Percentiles rank a stretch among this genome's conserved stretches.
Conservation (phyloP, 805 yeast genomes). For the Metschnikowia proteae region DNA sequence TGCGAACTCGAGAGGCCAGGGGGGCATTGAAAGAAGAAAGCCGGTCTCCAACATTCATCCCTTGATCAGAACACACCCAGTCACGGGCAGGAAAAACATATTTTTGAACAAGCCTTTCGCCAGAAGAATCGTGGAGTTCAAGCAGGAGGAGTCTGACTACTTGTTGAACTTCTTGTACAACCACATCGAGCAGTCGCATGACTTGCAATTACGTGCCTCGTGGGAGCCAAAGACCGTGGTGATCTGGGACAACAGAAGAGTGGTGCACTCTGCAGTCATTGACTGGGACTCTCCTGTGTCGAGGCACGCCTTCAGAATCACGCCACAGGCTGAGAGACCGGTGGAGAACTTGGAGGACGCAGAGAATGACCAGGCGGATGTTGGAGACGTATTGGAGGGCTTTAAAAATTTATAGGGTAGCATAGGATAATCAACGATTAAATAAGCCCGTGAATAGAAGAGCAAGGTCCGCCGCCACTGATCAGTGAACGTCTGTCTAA, state of each 20-base stretch:
- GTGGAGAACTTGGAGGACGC: conserved; percentile 39
- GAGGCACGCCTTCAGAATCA: conserved; percentile 72
- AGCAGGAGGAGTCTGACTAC: conserved; percentile 64
- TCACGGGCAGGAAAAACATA: conserved; percentile 56
- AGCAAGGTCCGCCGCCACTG: no score
- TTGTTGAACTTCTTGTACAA: conserved; percentile 54
- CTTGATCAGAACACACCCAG: conserved; percentile 69
- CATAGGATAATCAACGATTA: neutral
- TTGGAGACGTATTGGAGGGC: conserved; percentile 16
- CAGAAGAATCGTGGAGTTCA: conserved; percentile 65
- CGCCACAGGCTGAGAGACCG: conserved; percentile 73
- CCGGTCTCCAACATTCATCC: conserved; percentile 66
- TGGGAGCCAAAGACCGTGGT: conserved; percentile 73
- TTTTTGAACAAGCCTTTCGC: conserved; percentile 60
- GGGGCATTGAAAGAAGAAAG: conserved; percentile 64
- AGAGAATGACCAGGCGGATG: conserved; percentile 22
- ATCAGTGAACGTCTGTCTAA: no score
- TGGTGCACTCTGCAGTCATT: conserved; percentile 62
- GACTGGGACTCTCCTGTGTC: conserved; percentile 62
- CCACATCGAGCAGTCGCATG: conserved; percentile 51
- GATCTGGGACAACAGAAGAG: conserved; percentile 76
- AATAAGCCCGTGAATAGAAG: no score
- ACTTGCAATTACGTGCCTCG: conserved; percentile 63
- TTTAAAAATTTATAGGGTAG: conserved; percentile 7
- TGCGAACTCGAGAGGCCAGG: conserved; percentile 44